These are phyloP conservation scores for Corinectria fuckeliana DNA, from an alignment of 2,329 filamentous ascomycete genomes.

Conservation along the genomic window DNA sequence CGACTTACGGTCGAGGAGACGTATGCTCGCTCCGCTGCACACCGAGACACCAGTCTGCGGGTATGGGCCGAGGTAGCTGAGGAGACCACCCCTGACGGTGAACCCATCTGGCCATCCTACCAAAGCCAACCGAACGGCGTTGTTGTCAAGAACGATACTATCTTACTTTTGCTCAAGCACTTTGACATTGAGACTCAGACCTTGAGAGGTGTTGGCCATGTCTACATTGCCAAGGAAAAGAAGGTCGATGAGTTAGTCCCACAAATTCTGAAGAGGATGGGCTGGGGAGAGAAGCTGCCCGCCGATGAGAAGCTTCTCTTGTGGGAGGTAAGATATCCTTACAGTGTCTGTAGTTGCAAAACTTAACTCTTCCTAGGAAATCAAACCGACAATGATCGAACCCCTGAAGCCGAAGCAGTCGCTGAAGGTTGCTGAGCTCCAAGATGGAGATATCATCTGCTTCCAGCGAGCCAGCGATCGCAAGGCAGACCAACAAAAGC, in stretches of 20 bases:
- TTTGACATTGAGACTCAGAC: conserved; percentile 82
- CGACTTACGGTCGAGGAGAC: conserved; percentile 79
- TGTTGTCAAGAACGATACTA: conserved; percentile 65
- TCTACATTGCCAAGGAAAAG: conserved; percentile 87
- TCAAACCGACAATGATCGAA: conserved; percentile 98
- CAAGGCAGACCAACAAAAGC: conserved; percentile 46
- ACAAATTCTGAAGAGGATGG: conserved; percentile 81
- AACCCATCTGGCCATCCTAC: conserved; percentile 73
- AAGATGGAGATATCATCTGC: conserved; percentile 96
- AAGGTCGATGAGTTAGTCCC: conserved; percentile 86
- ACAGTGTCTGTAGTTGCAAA: neutral
- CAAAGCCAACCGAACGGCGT: conserved; percentile 63
- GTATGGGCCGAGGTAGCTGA: conserved; percentile 86
- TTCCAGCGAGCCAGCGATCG: conserved; percentile 74
- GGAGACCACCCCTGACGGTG: conserved; percentile 70
- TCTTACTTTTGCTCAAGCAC: conserved; percentile 90
- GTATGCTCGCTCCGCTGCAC: conserved; percentile 58
- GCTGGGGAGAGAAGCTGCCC: conserved; percentile 78
- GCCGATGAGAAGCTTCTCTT: conserved; percentile 69
- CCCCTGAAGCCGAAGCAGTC: conserved; percentile 89
- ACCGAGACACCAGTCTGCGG: conserved; percentile 75
- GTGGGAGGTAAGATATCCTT: conserved; percentile 68
- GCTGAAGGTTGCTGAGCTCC: conserved; percentile 88
- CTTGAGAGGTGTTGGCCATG: conserved; percentile 77
- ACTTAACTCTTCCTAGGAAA: conserved; percentile 64